Conservation (phyloP, 208 protist species). For the Vickermania ingenoplastis region DNA sequence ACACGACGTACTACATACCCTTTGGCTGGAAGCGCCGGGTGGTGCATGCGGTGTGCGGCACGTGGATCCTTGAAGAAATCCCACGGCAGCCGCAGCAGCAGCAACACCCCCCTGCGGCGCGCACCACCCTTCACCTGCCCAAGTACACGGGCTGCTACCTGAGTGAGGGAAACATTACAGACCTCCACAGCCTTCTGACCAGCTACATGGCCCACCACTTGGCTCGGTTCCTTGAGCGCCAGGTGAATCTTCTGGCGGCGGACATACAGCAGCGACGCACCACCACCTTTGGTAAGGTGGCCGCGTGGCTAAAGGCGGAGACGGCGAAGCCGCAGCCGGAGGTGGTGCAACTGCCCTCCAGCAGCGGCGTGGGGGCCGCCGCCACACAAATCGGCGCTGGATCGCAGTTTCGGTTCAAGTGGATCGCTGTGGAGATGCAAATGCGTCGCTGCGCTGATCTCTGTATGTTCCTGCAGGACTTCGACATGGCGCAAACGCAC, state of each 20-base stretch:
- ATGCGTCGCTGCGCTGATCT: constrained; percentile 73
- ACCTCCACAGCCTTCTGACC: constrained; percentile 50
- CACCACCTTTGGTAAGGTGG: constrained; percentile 72
- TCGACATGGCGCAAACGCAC: constrained; percentile 39
- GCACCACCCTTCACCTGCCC: background rate
- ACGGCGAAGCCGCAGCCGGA: constrained; percentile 34
- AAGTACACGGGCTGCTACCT: constrained; percentile 64
- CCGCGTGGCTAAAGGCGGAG: constrained; percentile 77
- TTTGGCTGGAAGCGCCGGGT: background rate
- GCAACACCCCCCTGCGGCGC: background rate
- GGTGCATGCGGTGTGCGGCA: background rate
- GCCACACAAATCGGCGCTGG: background rate
- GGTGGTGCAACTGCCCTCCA: constrained; percentile 4
- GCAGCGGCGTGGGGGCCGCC: constrained; percentile 5
- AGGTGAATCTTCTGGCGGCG: constrained; percentile 41
- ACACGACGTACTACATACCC: background rate
- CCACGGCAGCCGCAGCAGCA: background rate
- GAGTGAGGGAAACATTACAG: constrained; percentile 47
- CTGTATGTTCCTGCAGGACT: constrained; percentile 53
- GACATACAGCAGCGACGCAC: constrained; percentile 64
- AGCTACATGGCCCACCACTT: constrained; percentile 67
- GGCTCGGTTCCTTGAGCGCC: constrained; percentile 58
- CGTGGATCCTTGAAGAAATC: background rate
- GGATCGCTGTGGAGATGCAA: constrained; percentile 69
- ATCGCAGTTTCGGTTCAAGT: constrained; percentile 33